Base-by-base conservation (phyloP, 306 rosid species). In the peach (Prunus persica) region DNA sequence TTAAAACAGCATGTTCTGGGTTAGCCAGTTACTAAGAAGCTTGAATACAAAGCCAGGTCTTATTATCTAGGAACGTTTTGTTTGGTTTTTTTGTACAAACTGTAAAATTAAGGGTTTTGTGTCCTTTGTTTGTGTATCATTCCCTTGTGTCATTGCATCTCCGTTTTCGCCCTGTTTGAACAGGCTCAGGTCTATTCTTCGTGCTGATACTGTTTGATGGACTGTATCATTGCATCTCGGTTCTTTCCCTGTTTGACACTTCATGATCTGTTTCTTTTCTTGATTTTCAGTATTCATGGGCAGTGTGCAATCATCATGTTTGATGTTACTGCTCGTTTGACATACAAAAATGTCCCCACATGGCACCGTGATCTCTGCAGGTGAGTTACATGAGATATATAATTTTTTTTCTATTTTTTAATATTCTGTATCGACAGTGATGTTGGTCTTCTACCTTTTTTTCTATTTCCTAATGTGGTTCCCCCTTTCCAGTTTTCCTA, bases 311-410 rank as follows among this genome's bases (percentile, higher is more conserved):
- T 91, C 25, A 90, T 90, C 56, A 90, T 90, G 96, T 90, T 90
- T 54, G 96, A 90, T 80, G 96, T 90, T 20, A 91, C 93, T 65
- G 96, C 96, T 1, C 82, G 93, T 0, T 60, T 87, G 72, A 91
- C 96, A 19, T 91, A 91, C 87, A 91, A 91, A 56, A 91, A 91
- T 72, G 96, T 91, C 3, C 93, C 96, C 13, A 91, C 96, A 19
- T 91, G 96, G 96, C 93, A 91, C 49, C 83, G 96, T 12, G 96
- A 91, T 77, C 96, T 91, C 72, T 88, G 96, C 38, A 74, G 96
- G 96, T 52, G 11, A 15, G 22, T 52, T 50, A 50, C 55, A 5
- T 52, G 57, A 2, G 57, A 52, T 5, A 15, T 16, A 51, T 51
- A 15, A 51, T n/a, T 51, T 18, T 51, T 14, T 14, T 16, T 6